These are phyloP conservation scores for Exserohilum rostratum DNA, from an alignment of 2,329 filamentous ascomycete species.

Conservation along the genomic window DNA sequence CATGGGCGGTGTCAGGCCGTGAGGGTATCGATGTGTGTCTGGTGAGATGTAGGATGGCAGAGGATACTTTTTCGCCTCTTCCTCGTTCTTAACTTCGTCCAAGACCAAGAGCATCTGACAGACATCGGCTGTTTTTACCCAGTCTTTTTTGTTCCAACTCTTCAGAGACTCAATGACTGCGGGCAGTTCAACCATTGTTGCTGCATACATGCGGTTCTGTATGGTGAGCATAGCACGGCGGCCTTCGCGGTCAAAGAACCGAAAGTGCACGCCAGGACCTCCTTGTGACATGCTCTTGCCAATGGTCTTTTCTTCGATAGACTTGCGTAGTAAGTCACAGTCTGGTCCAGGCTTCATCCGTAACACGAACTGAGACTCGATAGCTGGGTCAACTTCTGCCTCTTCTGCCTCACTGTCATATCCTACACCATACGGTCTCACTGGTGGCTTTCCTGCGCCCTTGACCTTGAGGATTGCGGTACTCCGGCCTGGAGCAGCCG, in stretches of 20 bases:
- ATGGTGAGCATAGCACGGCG: slow-evolving; percentile 76
- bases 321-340: slow-evolving; percentile 79
- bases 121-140: slow-evolving; percentile 88
- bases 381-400: slow-evolving; percentile 81
- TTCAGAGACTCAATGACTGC: slow-evolving; percentile 92
- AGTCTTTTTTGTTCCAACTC: slow-evolving; percentile 84
- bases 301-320: slow-evolving; percentile 77
- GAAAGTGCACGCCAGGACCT: slow-evolving; percentile 79
- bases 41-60: slow-evolving; percentile 75
- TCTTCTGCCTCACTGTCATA: slow-evolving; percentile 98
- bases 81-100: slow-evolving; percentile 65
- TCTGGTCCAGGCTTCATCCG: slow-evolving; percentile 87
- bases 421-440: slow-evolving; percentile 76
- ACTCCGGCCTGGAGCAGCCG: slow-evolving; percentile 21
- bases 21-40: slow-evolving; percentile 74
- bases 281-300: slow-evolving; percentile 68
- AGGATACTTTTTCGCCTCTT: slow-evolving; percentile 57
- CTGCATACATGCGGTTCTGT: slow-evolving; percentile 74
- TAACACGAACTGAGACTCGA: slow-evolving; percentile 88
- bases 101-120: slow-evolving; percentile 88
- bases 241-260: slow-evolving; percentile 76
- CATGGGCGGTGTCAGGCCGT: slow-evolving; percentile 87
- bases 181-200: slow-evolving; percentile 80
- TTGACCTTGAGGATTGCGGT: slow-evolving; percentile 45
- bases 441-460: slow-evolving; percentile 40